A percentile compares a stretch with the other conserved stretches of the same genome.
Evolutionary conservation across 2,329 filamentous ascomycete genomes (phyloP).

Genomic region (Fusarium napiforme): DNA sequence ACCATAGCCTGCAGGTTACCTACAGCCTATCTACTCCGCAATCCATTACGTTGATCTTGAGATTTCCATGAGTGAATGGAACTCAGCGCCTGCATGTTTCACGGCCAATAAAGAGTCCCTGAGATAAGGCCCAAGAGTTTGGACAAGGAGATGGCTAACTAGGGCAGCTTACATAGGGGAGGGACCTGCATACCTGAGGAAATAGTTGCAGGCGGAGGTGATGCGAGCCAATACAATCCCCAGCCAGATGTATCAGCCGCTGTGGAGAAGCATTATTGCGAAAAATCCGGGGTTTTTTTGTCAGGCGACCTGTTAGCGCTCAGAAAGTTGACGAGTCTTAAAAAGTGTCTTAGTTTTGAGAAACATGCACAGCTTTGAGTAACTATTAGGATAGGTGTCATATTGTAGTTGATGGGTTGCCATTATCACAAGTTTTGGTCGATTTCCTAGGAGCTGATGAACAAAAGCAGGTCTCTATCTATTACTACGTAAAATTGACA

Average conservation of each 20-base stretch:
- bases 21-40: slow-evolving; percentile 13
- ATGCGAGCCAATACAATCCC: slow-evolving; percentile 31
- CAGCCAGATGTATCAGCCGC: slow-evolving; percentile 39
- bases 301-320: slow-evolving; percentile 33
- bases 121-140: slow-evolving; percentile 34
- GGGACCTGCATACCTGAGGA: slow-evolving; percentile 25
- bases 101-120: slow-evolving; percentile 15
- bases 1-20: not conserved
- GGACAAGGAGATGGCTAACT: slow-evolving; percentile 27
- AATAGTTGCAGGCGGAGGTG: slow-evolving; percentile 32
- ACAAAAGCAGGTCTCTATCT: slow-evolving; percentile 11
- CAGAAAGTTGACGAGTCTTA: slow-evolving; percentile 13
- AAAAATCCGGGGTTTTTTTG: slow-evolving; percentile 37
- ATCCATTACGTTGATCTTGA: slow-evolving; percentile 35
- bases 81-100: slow-evolving; percentile 8
- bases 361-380: slow-evolving; percentile 9
- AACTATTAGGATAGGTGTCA: not conserved
- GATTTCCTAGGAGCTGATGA: not conserved
- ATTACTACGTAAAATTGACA: not conserved
- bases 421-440: not conserved
- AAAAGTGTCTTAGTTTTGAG: not conserved
- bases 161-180: slow-evolving; percentile 25
- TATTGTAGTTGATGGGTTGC: not conserved
- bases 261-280: slow-evolving; percentile 36
- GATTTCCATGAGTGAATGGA: slow-evolving; percentile 33